Base-by-base conservation (phyloP, 805 yeast species). In the Blastobotrys attinorum region DNA sequence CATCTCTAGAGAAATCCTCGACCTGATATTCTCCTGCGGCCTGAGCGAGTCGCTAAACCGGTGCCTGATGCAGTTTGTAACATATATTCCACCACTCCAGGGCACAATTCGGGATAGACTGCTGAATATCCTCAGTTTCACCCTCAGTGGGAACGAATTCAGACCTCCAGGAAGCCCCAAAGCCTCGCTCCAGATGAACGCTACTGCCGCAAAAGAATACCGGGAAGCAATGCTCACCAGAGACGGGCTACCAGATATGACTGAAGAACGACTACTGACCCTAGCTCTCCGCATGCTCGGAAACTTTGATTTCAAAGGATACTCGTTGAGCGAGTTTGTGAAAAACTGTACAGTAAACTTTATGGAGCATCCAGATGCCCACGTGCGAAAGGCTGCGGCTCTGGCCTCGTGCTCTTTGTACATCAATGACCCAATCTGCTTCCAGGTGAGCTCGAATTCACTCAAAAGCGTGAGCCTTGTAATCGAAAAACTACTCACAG, bases 101-200 rank as follows among this genome's bases (percentile, higher is more conserved):
- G 77, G 79, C 2, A 70, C 79, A 3, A 81, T 90, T 17, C 81
- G 83, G 55, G 80, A 77, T 42, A 77, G 83, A 47, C 65, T 88
- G 18, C 68, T 90, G 36, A 81, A 83, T 50, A 67, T 81, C 7
- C 67, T 90, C 25, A 82, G 95, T 51, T 70, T 72, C 40, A 85
- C 85, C 10, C 67, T 90, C 22, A 81, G 92, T 2, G 97, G 97
- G 1, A 79, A 78, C 47, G 75, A 77, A 6, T 90, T 84, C 59
- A 77, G 75, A 43, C 84, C 83, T 34, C 96, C 96, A 0, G 97
- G 96, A 0, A 77, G 92, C 13, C 95, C 95, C 2, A 77, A 67
- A 73, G 67, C 72, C 42, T 21, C 73, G 8, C 43, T 31, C 21
- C 43, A 72, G 37, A 76, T 81, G 70, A 77, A 77, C 51, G 65